Base-by-base conservation (phyloP, 176 grass and related monocot species). In the Oropetium thomaeum region DNA sequence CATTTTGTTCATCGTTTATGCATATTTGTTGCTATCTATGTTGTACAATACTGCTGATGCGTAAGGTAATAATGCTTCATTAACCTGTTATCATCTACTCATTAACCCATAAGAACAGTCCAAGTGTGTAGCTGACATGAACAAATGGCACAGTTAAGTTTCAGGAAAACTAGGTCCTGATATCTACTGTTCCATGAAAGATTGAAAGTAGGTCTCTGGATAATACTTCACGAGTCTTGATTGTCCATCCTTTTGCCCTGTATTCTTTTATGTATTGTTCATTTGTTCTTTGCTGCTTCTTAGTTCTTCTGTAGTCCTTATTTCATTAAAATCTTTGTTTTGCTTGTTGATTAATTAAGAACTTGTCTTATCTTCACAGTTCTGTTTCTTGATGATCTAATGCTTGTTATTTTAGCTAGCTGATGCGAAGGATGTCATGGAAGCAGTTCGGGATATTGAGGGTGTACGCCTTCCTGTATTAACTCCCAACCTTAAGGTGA, bases 401-500 rank as follows among this genome's bases (percentile, higher is more conserved):
- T 66, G 45, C 65, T 43, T 64, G 0, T 57, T 53, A 70, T 51
- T 76, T 45, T 70, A 97, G 88, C 64, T 97, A 62, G 86, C 88
- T 64, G 90, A 97, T 68, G 88, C 90, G 0, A 97, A 91, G 81
- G 90, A 91, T 83, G 90, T 97, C 55, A 89, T 97, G 90, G 65
- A 86, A 87, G 90, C 71, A 39, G 83, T 97, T 89, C 60, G 20
- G 61, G 75, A 76, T 83, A 78, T 93, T 23, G 67, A 91, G 30
- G 86, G 81, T 71, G 90, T 82, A 9, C 52, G 41, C 41, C 84
- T 93, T 87, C 86, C 88, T 63, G 90, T 97, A 70, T 76, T 97
- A 79, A 91, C 90, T 29, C 90, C 94, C 79, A 97, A 97, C 73
- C 75, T 97, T 28, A 93, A 97, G 87, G 90, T 93, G 65, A 76